Evolutionary conservation across 148 eudicot species (phyloP).

Genomic region (Rhododendron ovatum): DNA sequence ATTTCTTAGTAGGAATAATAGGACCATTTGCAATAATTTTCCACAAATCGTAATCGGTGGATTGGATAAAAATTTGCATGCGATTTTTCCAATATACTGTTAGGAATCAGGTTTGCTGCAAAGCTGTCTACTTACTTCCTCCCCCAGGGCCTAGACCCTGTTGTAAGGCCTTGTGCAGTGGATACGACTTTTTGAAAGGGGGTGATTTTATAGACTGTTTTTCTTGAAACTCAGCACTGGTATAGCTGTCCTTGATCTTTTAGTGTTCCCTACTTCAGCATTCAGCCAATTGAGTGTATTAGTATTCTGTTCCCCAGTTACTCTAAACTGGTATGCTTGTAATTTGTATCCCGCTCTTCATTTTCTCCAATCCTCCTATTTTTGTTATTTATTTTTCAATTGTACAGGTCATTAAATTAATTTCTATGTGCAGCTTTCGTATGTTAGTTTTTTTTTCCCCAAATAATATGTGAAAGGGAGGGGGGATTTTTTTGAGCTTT

Average conservation of each 20-base stretch:
- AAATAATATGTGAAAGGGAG: not conserved
- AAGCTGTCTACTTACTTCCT: not conserved
- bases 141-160: not conserved
- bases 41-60: too few species aligned
- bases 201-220: not conserved
- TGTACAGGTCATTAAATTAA: not conserved
- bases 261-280: not conserved
- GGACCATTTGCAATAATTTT: too few species aligned
- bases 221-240: not conserved
- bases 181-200: not conserved
- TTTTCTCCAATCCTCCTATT: not conserved
- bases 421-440: not conserved
- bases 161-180: not conserved
- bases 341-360: not conserved
- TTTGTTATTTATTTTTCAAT: not conserved
- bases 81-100: too few species aligned
- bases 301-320: not conserved
- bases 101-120: not conserved
- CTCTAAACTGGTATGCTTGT: not conserved
- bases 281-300: constrained; percentile 6
- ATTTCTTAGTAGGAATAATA: too few species aligned
- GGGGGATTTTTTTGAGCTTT: not conserved
- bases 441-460: constrained; percentile 1
- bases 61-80: too few species aligned
- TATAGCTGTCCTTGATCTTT: not conserved